Evolutionary conservation across 345 rosid genomes (phyloP).

Genomic region (Bretschneidera sinensis): DNA sequence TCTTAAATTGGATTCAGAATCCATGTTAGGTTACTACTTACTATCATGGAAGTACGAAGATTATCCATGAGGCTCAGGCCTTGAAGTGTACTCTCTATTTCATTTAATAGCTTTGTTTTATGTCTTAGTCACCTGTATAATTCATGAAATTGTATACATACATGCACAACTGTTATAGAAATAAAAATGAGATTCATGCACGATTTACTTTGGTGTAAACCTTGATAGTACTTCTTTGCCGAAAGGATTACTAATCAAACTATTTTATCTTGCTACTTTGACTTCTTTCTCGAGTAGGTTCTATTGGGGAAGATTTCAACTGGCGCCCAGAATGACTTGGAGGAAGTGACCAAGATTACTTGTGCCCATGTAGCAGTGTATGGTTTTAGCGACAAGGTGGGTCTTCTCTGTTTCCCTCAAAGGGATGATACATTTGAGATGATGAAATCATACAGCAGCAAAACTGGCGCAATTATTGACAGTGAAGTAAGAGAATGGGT

Average conservation of each 20-base stretch:
- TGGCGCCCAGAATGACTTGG: constrained; percentile 54
- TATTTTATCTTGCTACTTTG: constrained; percentile 2
- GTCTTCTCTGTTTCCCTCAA: constrained; percentile 54
- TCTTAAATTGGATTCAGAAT: neutral
- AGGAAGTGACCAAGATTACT: constrained; percentile 51
- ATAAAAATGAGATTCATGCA: neutral
- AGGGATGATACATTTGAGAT: constrained; percentile 36
- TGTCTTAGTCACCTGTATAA: neutral
- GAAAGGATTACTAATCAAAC: neutral
- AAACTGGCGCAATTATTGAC: constrained; percentile 47
- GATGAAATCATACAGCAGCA: constrained; percentile 47
- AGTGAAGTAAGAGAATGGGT: constrained; percentile 49
- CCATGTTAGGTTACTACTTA: neutral
- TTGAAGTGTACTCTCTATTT: neutral
- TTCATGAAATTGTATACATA: neutral
- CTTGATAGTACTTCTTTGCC: neutral
- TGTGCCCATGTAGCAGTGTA: constrained; percentile 50
- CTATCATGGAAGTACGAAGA: neutral
- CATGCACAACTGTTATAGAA: neutral
- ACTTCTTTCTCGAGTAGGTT: constrained; percentile 14
- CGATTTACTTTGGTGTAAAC: neutral
- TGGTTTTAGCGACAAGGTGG: constrained; percentile 61
- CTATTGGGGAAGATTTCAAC: constrained; percentile 43
- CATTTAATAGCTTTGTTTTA: neutral
- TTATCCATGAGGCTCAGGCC: neutral